Evolutionary conservation across 768 basidiomycete genomes (phyloP).

Genomic region (Brasilioporus rufonigricans): DNA sequence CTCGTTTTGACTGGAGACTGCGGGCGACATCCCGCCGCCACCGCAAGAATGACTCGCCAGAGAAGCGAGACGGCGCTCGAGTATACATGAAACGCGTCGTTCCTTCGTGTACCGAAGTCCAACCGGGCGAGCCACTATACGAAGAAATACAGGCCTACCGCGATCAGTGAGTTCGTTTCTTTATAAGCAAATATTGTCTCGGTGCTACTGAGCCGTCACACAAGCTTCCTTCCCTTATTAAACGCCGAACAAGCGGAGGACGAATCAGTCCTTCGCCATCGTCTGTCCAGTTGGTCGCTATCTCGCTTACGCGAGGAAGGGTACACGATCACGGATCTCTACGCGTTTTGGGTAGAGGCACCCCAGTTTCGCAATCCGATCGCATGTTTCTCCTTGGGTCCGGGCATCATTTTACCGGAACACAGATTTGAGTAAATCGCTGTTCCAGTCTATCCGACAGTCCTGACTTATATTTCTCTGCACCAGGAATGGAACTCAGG

Average conservation of each 20-base stretch:
- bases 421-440: slow-evolving; percentile 67
- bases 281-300: slow-evolving; percentile 67
- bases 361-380: slow-evolving; percentile 63
- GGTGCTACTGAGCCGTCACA: slow-evolving; percentile 17
- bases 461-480: slow-evolving; percentile 1
- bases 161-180: slow-evolving; percentile 41
- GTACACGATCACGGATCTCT: slow-evolving; percentile 64
- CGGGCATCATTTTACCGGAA: slow-evolving; percentile 60
- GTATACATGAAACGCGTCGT: slow-evolving; percentile 38
- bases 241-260: slow-evolving; percentile 64
- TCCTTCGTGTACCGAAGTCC: slow-evolving; percentile 34
- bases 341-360: slow-evolving; percentile 67
- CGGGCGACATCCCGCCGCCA: slow-evolving; percentile 47
- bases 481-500: slow-evolving; percentile 65
- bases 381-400: slow-evolving; percentile 62
- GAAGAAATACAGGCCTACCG: slow-evolving; percentile 54
- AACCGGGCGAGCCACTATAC: slow-evolving; percentile 42
- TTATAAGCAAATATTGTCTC: background rate
- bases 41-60: slow-evolving; percentile 11
- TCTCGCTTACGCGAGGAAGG: slow-evolving; percentile 64
- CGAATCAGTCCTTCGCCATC: slow-evolving; percentile 55
- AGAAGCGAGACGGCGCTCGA: slow-evolving; percentile 12
- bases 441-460: background rate
- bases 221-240: slow-evolving; percentile 45
- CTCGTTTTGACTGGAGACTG: slow-evolving; percentile 61